phyloP scores from a whole-genome alignment of 805 yeast species.

The Torulaspora franciscae region DNA sequence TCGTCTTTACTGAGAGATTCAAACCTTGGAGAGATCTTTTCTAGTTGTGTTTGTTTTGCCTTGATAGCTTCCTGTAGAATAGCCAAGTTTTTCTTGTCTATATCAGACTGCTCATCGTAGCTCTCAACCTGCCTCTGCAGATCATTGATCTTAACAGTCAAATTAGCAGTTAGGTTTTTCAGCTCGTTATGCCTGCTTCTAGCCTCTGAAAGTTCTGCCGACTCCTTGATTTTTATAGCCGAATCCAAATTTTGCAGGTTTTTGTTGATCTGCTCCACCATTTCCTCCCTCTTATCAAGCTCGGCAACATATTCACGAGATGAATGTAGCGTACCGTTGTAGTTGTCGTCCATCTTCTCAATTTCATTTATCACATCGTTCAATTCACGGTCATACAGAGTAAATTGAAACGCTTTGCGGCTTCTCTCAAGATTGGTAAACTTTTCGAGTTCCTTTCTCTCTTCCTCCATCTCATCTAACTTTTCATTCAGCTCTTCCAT shows the following conservation, averaged over 20 bases:
- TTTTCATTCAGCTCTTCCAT: constrained; percentile 64
- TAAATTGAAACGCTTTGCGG: constrained; percentile 68
- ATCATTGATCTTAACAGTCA: constrained; percentile 45
- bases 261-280: constrained; percentile 43
- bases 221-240: constrained; percentile 44
- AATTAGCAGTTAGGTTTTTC: constrained; percentile 45
- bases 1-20: constrained; percentile 41
- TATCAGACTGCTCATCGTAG: constrained; percentile 33
- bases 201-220: constrained; percentile 53
- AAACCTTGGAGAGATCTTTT: constrained; percentile 40
- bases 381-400: constrained; percentile 72
- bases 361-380: constrained; percentile 54
- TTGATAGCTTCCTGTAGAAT: constrained; percentile 32
- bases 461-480: constrained; percentile 72
- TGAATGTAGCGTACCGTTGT: constrained; percentile 46
- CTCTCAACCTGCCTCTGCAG: constrained; percentile 36
- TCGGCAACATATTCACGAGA: constrained; percentile 51
- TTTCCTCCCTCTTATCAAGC: constrained; percentile 56
- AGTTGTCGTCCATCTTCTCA: constrained; percentile 55
- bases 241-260: constrained; percentile 46
- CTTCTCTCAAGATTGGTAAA: constrained; percentile 63
- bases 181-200: constrained; percentile 48
- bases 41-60: constrained; percentile 38
- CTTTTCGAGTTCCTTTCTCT: constrained; percentile 66
- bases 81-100: constrained; percentile 26